phyloP scores from a whole-genome alignment of 1,284 basidiomycete genomes.

The Apiotrichum laibachii region DNA sequence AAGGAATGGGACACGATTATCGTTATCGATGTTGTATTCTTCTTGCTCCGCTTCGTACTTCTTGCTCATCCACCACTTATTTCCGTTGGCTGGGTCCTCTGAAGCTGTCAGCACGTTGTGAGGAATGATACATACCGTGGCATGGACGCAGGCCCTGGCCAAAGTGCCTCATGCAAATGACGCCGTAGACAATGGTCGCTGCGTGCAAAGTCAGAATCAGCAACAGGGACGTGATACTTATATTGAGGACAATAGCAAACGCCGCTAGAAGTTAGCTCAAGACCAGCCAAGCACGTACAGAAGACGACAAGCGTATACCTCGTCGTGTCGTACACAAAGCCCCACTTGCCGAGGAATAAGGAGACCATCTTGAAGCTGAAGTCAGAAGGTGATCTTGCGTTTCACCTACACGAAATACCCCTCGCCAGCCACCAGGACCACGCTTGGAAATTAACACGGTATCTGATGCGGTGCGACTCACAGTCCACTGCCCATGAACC shows the following conservation, averaged over 20 bases:
- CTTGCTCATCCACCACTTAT: not conserved
- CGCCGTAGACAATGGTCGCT: slow-evolving; percentile 32
- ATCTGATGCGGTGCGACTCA: too few relatives aligned
- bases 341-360: slow-evolving; percentile 32
- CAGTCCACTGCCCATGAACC: too few relatives aligned
- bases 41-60: not conserved
- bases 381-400: not conserved
- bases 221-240: slow-evolving; percentile 4
- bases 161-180: slow-evolving; percentile 40
- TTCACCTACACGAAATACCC: slow-evolving; percentile 69
- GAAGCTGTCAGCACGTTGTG: not conserved
- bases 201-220: slow-evolving; percentile 6
- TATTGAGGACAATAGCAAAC: slow-evolving; percentile 39
- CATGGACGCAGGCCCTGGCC: slow-evolving; percentile 32
- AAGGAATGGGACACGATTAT: not conserved
- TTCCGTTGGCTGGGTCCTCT: slow-evolving; percentile 1
- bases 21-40: not conserved
- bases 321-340: slow-evolving; percentile 32
- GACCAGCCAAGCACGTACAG: slow-evolving; percentile 18
- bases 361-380: slow-evolving; percentile 42
- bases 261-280: slow-evolving; percentile 21
- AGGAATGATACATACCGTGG: slow-evolving; percentile 19
- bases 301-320: slow-evolving; percentile 43
- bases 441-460: slow-evolving; percentile 60
- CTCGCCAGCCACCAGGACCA: slow-evolving; percentile 77